Evolutionary conservation across 2,329 filamentous ascomycete genomes (phyloP), one percentile per base, ranked within the genome.

Genomic region (Aspergillus pseudotamarii): DNA sequence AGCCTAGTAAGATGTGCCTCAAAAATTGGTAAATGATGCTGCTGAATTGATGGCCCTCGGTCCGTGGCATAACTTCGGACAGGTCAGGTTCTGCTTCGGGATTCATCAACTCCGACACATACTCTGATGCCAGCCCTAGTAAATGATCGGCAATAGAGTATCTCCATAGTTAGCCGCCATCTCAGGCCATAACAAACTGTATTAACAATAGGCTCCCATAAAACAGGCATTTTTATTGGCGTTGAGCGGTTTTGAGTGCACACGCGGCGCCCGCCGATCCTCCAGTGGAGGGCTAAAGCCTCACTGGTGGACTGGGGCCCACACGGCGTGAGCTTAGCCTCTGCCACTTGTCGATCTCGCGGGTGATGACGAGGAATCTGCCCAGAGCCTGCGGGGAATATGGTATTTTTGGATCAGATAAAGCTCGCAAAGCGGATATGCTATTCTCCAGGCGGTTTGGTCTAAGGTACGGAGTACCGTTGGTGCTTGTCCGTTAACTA

Each of bases 211-310:
- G 28, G 50, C 38, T n/a, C 8, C 38, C 50, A 6, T 6, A 16
- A 16, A 36, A 3, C 14, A 36, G 14, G 34, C 14, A n/a, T 14
- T 23, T 6, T 19, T 9, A 34, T 53, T 32, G 45, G 21, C 34
- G 19, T 53, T 11, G 6, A 21, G 16, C n/a, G 28, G n/a, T 30
- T 53, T 53, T 32, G 14, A 28, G 11, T 30, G 50, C 26, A 53
- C 50, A 53, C 50, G 50, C 50, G 50, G 50, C 26, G 26, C 30
- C 50, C 50, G 50, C 50, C 3, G 50, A 53, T 53, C 50, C 50
- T 53, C 50, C 50, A 53, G 16, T 19, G 10, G 2, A 53, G 28
- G 50, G 30, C 26, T 11, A 30, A 19, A 34, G 14, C 5, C 26
- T 53, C 26, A 53, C 23, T 51, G 48, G 48, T 21, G 48, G 48